Evolutionary conservation across 495 filamentous ascomycete genomes (phyloP), one percentile per base, ranked within the genome.

Genomic region (Penicillium cinerascens): DNA sequence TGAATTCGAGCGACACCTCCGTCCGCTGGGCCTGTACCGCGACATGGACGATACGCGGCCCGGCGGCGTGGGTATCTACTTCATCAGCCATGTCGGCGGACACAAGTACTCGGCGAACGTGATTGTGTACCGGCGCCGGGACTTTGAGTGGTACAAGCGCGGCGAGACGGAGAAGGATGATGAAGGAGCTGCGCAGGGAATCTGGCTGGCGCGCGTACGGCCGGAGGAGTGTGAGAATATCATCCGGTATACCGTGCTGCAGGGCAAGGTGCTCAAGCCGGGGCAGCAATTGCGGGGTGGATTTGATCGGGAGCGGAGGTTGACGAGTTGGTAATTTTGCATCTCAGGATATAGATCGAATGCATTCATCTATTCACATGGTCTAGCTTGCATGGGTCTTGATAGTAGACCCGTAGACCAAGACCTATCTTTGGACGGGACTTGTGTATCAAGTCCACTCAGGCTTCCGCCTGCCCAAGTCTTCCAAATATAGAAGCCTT

Each of bases 191-290:
- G 82, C 79, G 47, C 91, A 96, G 75, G 92, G 91, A 46, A 92
- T 98, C 55, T 98, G 93, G 93, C 74, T 98, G 21, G 93, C 92
- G 35, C 78, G 92, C 27, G 85, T 98, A 9, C 68, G 79, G 62
- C 93, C 95, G 2, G 89, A 93, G 73, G 91, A 98, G 63, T 96
- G 95, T 52, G 93, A 96, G 78, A 91, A 91, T 49, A 87, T 98
- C 46, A 84, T 98, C 37, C 80, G 82, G 66, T 95, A 85, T 67
- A 97, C 95, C 1, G 82, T 98, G 1, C 61, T 97, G 58, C 84
- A 96, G 77, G 95, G 93, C 6, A 97, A 95, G 76, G 86, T 97
- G 16, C 82, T 97, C 35, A 95, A 97, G 75, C 86, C 89, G 21
- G 84, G 82, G 58, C 72, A 79, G 47, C 91, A 96, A 79, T 58